Evolutionary conservation across 768 basidiomycete genomes (phyloP), one percentile per base, ranked within the genome.

Genomic region (Mycena olivaceomarginata): DNA sequence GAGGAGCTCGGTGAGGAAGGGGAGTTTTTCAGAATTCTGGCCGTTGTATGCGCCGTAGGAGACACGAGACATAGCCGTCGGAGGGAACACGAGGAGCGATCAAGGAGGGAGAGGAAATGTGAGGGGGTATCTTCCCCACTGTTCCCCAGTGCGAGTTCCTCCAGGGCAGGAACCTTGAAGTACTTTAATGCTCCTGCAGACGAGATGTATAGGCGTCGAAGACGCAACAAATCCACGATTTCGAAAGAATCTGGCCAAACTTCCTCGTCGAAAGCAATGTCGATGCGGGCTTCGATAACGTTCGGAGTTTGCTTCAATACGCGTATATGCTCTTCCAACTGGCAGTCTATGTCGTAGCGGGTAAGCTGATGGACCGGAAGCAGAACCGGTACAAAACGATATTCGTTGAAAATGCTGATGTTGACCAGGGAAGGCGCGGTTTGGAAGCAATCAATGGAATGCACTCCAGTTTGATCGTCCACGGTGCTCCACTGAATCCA

Each of bases 301-400:
- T 68, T 67, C 4, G 45, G 39, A 2, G 57, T 45, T 48, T 40
- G 43, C 9, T 15, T n/a, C 45, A 74, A 43, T 13, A 74, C 20
- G n/a, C n/a, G 6, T n/a, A 3, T 2, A 53, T 74, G 73, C 37
- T 2, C 11, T 12, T 51, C 31, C 46, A 43, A 74, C 9, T 66
- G 18, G n/a, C n/a, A 43, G 6, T 67, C 45, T 9, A 53, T 7
- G 10, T 46, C 9, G 16, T 74, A 68, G 7, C 65, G 57, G 37
- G 66, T 74, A 18, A 74, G 67, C 57, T 62, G 73, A 6, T 51
- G 46, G 0, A 20, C 11, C 5, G 73, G 73, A 13, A 74, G 40
- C 2, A n/a, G 43, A 12, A 53, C 15, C 2, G 56, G 59, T 6
- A 53, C 10, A 20, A 31, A 31, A 4, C 31, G 31, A 31, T 31